Evolutionary conservation across 768 basidiomycete genomes (phyloP), one percentile per base, ranked within the genome.

Genomic region (Suillus brevipes): DNA sequence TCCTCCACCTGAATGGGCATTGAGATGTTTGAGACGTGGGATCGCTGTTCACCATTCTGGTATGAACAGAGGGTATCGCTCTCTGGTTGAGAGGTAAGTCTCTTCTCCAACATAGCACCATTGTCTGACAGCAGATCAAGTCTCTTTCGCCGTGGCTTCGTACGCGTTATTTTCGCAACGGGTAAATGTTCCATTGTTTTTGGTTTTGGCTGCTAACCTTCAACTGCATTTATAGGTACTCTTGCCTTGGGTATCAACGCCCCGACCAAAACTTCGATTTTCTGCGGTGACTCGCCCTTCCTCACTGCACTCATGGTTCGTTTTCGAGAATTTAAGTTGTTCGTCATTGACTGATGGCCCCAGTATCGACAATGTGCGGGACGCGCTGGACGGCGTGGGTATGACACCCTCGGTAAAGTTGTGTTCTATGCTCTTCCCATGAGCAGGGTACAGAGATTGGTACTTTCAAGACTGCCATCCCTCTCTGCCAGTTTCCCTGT

Each of bases 191-290:
- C 9, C 16, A 9, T 36, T 62, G 3, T 3, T 23, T 4, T 0
- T 12, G 37, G n/a, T n/a, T 59, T 38, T 20, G 34, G 62, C 31
- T 25, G 12, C 68, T 58, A 8, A 18, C 4, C 14, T 63, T 47
- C 66, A 31, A 69, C 16, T 10, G 18, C 42, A 37, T 13, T 55
- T 20, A 23, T 60, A 87, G 87, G 86, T 1, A 90, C 89, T 6
- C 78, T 91, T 62, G 89, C 90, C 1, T 78, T 91, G 16, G 90
- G 90, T 64, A 91, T 91, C 69, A 91, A 91, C 69, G 89, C 89
- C 0, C 90, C 90, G 0, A 82, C 88, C 0, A 89, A 84, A 69
- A 88, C 90, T 0, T 80, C 85, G 2, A 81, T 88, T 7, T 90
- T 90, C 69, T 84, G 82, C 61, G 85, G 84, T 0, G 87, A 89